Evolutionary conservation across 768 basidiomycete species (phyloP).

Genomic region (Boletus speciosus): DNA sequence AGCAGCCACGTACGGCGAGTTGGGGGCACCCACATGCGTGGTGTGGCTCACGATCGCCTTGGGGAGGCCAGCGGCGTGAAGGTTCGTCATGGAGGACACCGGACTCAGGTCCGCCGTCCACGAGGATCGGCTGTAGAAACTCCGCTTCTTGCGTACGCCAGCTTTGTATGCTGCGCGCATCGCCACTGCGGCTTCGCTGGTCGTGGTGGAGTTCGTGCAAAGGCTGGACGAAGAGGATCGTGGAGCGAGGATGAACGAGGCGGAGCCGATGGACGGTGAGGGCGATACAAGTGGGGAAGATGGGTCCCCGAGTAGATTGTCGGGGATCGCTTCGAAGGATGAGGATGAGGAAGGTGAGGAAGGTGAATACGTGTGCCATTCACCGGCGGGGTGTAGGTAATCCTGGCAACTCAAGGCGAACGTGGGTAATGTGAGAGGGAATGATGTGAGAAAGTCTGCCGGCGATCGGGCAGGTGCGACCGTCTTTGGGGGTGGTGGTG

Average conservation of each 20-base stretch:
- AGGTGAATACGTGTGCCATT: slow-evolving; percentile 28
- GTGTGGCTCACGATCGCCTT: slow-evolving; percentile 15
- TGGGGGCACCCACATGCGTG: slow-evolving; percentile 4
- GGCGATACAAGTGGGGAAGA: slow-evolving; percentile 29
- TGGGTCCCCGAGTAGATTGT: slow-evolving; percentile 18
- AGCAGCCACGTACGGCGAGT: background rate
- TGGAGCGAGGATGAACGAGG: slow-evolving; percentile 24
- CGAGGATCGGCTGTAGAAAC: slow-evolving; percentile 29
- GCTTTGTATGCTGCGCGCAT: slow-evolving; percentile 34
- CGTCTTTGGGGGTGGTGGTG: background rate
- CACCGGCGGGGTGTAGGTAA: slow-evolving; percentile 18
- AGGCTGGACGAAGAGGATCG: slow-evolving; percentile 32
- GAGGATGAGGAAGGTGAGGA: slow-evolving; percentile 31
- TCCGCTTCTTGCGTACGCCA: slow-evolving; percentile 33
- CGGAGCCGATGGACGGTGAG: slow-evolving; percentile 26
- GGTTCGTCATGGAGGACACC: slow-evolving; percentile 20
- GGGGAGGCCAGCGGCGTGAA: slow-evolving; percentile 12
- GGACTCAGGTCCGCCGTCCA: slow-evolving; percentile 29
- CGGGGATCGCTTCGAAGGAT: slow-evolving; percentile 27
- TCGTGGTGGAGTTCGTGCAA: slow-evolving; percentile 9
- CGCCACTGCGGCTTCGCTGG: slow-evolving; percentile 20
- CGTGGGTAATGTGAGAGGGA: slow-evolving; percentile 55
- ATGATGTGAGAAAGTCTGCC: slow-evolving; percentile 48
- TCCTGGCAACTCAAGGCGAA: slow-evolving; percentile 31
- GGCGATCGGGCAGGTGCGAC: slow-evolving; percentile 32